These are phyloP conservation scores for Pseudognaphalium luteoalbum DNA, from an alignment of 129 eudicot species.

Conservation along the genomic window DNA sequence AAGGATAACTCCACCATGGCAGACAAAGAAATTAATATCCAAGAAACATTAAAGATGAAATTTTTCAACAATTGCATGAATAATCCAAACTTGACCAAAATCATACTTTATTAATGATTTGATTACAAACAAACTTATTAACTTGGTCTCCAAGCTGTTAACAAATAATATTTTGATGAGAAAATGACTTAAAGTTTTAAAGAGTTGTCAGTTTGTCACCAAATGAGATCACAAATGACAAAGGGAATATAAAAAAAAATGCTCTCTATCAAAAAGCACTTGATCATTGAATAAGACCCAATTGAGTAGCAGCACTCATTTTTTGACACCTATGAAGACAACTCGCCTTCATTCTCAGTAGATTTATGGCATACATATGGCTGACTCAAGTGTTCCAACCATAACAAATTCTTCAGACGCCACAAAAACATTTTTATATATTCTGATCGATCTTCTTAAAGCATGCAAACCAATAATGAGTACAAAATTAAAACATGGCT, in stretches of 20 bases:
- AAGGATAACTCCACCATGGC: neutral
- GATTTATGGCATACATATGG: too few relatives aligned
- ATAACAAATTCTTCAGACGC: neutral
- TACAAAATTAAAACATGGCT: neutral
- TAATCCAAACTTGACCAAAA: conserved; percentile 9
- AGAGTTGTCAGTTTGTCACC: neutral
- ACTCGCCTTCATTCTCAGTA: neutral
- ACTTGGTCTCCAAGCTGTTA: conserved; percentile 6
- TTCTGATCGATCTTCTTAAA: neutral
- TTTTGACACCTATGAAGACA: neutral
- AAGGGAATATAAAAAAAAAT: neutral
- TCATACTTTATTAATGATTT: neutral
- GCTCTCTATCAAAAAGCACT: neutral
- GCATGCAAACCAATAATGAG: neutral
- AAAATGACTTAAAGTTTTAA: neutral
- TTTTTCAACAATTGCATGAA: conserved; percentile 1
- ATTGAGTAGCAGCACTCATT: neutral
- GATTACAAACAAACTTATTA: neutral
- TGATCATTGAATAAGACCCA: neutral
- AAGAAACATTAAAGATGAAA: neutral
- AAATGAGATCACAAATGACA: neutral
- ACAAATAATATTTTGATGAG: neutral
- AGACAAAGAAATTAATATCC: conserved; percentile 6
- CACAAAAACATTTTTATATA: neutral
- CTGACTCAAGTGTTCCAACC: neutral